phyloP scores from a whole-genome alignment of 2,329 filamentous ascomycete genomes.

The Rutstroemia sp. region DNA sequence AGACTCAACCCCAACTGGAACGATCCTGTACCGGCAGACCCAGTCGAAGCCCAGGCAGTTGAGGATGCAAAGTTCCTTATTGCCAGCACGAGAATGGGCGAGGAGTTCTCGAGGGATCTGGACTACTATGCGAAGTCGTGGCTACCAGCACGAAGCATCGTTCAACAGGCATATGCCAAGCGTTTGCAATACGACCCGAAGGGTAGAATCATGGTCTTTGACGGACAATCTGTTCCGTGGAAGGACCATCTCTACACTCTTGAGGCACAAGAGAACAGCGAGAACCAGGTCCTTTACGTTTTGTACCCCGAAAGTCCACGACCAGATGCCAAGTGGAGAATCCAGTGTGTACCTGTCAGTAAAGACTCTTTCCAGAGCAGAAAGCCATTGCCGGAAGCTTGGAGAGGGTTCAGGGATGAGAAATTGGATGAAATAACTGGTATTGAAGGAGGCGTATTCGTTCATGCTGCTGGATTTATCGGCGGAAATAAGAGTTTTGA shows the following conservation, averaged over 20 bases:
- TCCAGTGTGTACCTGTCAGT: conserved; percentile 82
- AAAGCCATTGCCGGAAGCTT: conserved; percentile 82
- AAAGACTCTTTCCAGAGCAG: conserved; percentile 86
- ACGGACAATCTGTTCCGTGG: conserved; percentile 77
- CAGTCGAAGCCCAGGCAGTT: conserved; percentile 54
- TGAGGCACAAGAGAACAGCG: conserved; percentile 52
- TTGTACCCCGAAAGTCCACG: conserved; percentile 79
- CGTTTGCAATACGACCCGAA: conserved; percentile 61
- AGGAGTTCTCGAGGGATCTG: conserved; percentile 78
- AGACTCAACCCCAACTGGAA: conserved; percentile 79
- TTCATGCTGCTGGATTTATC: conserved; percentile 93
- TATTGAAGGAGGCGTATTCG: conserved; percentile 74
- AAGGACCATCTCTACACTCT: conserved; percentile 91
- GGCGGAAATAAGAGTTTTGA: conserved; percentile 90
- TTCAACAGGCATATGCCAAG: conserved; percentile 66
- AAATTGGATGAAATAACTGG: conserved; percentile 68
- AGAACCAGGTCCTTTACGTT: conserved; percentile 69
- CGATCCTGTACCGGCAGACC: conserved; percentile 48
- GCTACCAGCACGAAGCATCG: conserved; percentile 79
- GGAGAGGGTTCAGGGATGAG: conserved; percentile 85
- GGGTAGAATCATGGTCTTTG: conserved; percentile 76
- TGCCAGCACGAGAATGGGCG: conserved; percentile 78
- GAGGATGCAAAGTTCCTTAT: conserved; percentile 75
- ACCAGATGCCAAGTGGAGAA: conserved; percentile 78
- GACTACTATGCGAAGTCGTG: conserved; percentile 69